Evolutionary conservation across 176 grass and related monocot species (phyloP), one percentile per base, ranked within the genome.

Genomic region (Musa acuminata): DNA sequence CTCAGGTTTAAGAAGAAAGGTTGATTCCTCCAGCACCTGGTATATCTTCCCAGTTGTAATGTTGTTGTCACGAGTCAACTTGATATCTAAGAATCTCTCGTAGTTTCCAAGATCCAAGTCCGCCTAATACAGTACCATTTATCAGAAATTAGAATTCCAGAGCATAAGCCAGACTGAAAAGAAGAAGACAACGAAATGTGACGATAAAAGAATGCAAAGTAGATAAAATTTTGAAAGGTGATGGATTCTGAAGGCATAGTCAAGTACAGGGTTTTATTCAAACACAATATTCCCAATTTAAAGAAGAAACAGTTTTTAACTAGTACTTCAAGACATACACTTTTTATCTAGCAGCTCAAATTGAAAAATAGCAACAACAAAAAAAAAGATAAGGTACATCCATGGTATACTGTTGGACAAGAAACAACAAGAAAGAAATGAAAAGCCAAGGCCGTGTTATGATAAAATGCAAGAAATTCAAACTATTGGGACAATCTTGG

Each of bases 31-130:
- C 64, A 51, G 5, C 74, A 86, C 84, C 84, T 86, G 84, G 67
- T 82, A 86, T 69, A 86, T 86, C 75, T 86, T 86, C 35, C 84
- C 84, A 55, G 80, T 82, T 26, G 84, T 86, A 53, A 86, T 86
- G 62, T 86, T 86, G 71, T 86, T 86, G 53, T 86, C 80, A 60
- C 57, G 71, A 17, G 84, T 86, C 73, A 86, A 62, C 64, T 74
- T 86, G n/a, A 86, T 60, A 79, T 86, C 80, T 55, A 86, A 68
- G 67, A 86, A 86, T 53, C 84, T 78, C 75, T 86, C 84, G 54
- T 86, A 86, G 75, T 86, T 86, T 64, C 84, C 84, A 75, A 86
- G 84, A 70, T 86, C 84, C 69, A 86, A 64, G 68, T 86, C 84
- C 58, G 82, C 84, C 84, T 86, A 69, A 62, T 71, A 74, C 13